Percentiles rank a stretch among this genome's conserved stretches.
Conservation (phyloP, 805 yeast species). For the Candida mattraensis region DNA sequence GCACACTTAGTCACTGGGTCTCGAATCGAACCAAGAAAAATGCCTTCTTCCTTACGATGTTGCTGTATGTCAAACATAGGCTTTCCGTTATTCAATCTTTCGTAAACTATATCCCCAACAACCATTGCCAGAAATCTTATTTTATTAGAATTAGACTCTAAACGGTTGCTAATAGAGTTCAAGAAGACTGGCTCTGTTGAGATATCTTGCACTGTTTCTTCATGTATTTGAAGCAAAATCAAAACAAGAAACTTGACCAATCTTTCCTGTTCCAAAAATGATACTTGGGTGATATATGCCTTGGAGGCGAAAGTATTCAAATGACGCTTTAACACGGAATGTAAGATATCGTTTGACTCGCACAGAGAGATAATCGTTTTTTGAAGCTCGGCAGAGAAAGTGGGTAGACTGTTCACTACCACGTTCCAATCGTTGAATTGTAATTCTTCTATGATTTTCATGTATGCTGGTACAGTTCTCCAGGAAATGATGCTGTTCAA, state of each 20-base stretch:
- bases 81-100: conserved; percentile 31
- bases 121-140: conserved; percentile 55
- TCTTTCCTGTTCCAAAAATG: conserved; percentile 44
- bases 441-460: conserved; percentile 5
- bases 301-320: conserved; percentile 31
- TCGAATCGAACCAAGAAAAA: conserved; percentile 9
- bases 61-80: conserved; percentile 32
- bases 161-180: conserved; percentile 50
- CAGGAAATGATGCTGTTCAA: conserved; percentile 2
- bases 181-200: conserved; percentile 43
- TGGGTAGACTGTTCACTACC: conserved; percentile 2
- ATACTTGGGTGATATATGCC: conserved; percentile 30
- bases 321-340: too few species aligned
- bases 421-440: conserved; percentile 10
- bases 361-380: background rate
- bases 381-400: conserved; percentile 1
- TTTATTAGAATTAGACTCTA: conserved; percentile 48
- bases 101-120: conserved; percentile 52
- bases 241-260: conserved; percentile 49
- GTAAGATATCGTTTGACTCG: too few species aligned
- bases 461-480: conserved; percentile 4
- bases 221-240: conserved; percentile 28
- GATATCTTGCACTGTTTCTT: conserved; percentile 28
- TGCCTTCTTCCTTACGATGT: conserved; percentile 21
- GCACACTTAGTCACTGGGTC: background rate